Base-by-base conservation (phyloP, 2,329 filamentous ascomycete genomes). In the Biscogniauxia marginata region DNA sequence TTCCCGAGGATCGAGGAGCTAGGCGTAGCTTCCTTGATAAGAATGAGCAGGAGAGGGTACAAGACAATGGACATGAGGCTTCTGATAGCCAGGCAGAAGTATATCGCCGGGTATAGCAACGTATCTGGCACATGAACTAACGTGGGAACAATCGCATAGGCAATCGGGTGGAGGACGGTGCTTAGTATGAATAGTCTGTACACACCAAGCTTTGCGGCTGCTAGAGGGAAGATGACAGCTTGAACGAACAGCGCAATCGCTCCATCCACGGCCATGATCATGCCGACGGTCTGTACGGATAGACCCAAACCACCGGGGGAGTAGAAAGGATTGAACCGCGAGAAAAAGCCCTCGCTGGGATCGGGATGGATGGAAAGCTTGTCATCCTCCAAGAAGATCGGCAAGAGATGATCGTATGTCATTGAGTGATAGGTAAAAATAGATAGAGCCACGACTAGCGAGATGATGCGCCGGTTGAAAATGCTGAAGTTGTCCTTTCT, bases 381-480 rank as follows among this genome's bases (percentile, higher is more conserved):
- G 44, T 86, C 81, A 65, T 96, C 92, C 71, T 97, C 92, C 51
- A 96, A 85, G 74, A 96, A 97, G 57, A 97, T 96, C 7, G 93
- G 93, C 53, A 96, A 80, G 0, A 97, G 82, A 70, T 96, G 90
- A 68, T 97, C 93, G 73, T 91, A 97, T 0, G 89, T 92, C 92
- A 97, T 97, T 39, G 89, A 91, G 74, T 97, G 93, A 71, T 96
- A 96, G 4, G 91, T 95, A 75, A 96, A 96, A 61, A 97, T 90
- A 46, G 89, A 90, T 49, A 97, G 77, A 1, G 93, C 88, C n/a
- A 91, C 68, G 43, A 95, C 85, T 52, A 96, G 83, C 72, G 89
- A 86, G 63, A 90, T 77, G 58, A 96, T 86, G 44, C 83, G 83
- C 72, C 79, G 79, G 71, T 76, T 79, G 72, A 81, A 84, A 58